phyloP scores from a whole-genome alignment of 495 filamentous ascomycete species.

The Penicillium paradoxum region DNA sequence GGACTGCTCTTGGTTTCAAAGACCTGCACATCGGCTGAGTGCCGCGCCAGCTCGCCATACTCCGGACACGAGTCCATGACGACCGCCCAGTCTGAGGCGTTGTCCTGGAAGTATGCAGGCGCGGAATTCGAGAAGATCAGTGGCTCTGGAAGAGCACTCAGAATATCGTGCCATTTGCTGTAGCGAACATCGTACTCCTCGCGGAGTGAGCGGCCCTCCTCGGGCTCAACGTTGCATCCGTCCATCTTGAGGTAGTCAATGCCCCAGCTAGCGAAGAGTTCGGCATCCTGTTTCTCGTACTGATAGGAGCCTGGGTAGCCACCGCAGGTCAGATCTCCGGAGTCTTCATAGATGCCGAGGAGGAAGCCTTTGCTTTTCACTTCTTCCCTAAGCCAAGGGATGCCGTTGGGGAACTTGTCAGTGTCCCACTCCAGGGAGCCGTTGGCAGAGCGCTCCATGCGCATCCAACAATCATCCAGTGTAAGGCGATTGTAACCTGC shows the following conservation, averaged over 20 bases:
- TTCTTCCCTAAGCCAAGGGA: conserved; percentile 37
- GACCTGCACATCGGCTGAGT: conserved; percentile 39
- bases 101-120: conserved; percentile 36
- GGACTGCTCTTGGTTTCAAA: conserved; percentile 27
- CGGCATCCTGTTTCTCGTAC: conserved; percentile 33
- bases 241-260: conserved; percentile 43
- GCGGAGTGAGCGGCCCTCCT: conserved; percentile 16
- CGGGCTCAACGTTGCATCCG: conserved; percentile 33
- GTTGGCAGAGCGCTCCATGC: conserved; percentile 21
- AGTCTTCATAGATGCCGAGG: conserved; percentile 39
- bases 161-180: conserved; percentile 29
- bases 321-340: conserved; percentile 39
- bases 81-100: conserved; percentile 34
- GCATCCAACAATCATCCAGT: conserved; percentile 43
- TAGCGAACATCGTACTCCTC: conserved; percentile 34
- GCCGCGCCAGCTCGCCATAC: conserved; percentile 37
- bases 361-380: conserved; percentile 29
- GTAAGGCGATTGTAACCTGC: conserved; percentile 41
- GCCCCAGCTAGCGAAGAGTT: conserved; percentile 37
- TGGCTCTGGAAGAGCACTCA: conserved; percentile 29
- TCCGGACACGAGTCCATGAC: conserved; percentile 38
- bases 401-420: conserved; percentile 33
- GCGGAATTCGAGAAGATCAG: conserved; percentile 41
- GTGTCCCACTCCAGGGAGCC: conserved; percentile 35
- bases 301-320: conserved; percentile 35